Evolutionary conservation across 208 protist species (phyloP), one percentile per base, ranked within the genome.

Genomic region (Trypanosoma theileri): DNA sequence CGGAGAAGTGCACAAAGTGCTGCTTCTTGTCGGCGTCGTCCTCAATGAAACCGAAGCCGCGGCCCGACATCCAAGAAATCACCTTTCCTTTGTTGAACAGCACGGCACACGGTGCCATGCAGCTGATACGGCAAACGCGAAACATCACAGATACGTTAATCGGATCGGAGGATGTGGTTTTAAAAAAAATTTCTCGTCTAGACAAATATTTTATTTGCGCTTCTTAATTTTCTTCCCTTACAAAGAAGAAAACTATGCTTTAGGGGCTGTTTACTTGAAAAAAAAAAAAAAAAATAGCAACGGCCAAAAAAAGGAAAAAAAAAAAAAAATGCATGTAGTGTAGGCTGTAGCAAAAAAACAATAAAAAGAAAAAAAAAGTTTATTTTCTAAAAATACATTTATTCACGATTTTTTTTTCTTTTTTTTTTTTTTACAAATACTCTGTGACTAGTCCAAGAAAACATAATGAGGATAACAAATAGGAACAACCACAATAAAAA

Each of bases 1-100:
- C 88, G 28, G 88, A 93, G 73, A 95, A 96, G 80, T 95, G 92
- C 51, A 97, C 92, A 76, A 97, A 97, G 81, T 95, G 87, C 73
- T 96, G 88, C 75, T 90, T 88, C 82, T 97, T 94, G 75, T 95
- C 86, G 16, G 77, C 78, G 59, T 91, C 81, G 64, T 97, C 92
- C 73, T 95, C 88, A 64, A 97, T 84, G 53, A 97, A 97, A 64
- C 92, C 92, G 66, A 92, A 97, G 57, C 92, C 92, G 58, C 89
- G 89, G 55, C 86, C 86, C 62, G 82, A 88, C 70, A 93, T 90
- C 90, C 92, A 97, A 16, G 86, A 90, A 40, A 95, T 84, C 45
- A 96, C 92, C 75, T 92, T 91, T 48, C 92, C 92, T 44, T 71
- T 86, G 80, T 96, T 96, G 57, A 91, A 66, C 50, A 96, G 79